A percentile compares a stretch with the other conserved stretches of the same genome.
Conservation (phyloP, 441 rosid species). For the Lepidium campestre region DNA sequence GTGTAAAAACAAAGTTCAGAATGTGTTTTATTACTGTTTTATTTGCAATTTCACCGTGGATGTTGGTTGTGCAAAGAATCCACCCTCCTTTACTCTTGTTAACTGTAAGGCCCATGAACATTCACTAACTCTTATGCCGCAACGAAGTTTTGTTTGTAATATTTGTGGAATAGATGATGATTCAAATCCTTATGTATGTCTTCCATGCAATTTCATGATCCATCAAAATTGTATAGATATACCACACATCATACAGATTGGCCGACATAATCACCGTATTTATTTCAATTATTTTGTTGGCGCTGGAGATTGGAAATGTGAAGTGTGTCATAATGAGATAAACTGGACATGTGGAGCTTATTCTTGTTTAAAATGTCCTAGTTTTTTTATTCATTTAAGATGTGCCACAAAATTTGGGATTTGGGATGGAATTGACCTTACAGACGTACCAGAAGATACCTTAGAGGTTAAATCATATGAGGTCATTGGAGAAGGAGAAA, state of each 20-base stretch:
- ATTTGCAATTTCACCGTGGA: constrained; percentile 6
- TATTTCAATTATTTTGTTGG: background rate
- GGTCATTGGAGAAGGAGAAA: background rate
- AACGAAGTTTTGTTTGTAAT: constrained; percentile 5
- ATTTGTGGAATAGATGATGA: constrained; percentile 41
- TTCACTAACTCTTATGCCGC: constrained; percentile 3
- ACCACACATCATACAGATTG: background rate
- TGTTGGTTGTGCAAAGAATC: background rate
- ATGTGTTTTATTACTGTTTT: constrained; percentile 5
- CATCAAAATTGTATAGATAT: constrained; percentile 18
- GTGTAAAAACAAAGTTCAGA: background rate
- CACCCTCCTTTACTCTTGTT: background rate
- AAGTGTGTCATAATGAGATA: background rate
- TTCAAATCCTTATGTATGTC: constrained; percentile 44
- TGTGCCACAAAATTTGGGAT: constrained; percentile 13
- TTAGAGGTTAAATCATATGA: no score
- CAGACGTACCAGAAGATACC: background rate
- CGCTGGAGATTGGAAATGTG: background rate
- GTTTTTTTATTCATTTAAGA: background rate
- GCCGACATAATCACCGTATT: constrained; percentile 10
- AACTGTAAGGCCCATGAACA: constrained; percentile 12
- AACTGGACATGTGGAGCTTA: constrained; percentile 10
- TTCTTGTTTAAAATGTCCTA: background rate
- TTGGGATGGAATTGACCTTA: constrained; percentile 12
- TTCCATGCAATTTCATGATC: constrained; percentile 14